These are phyloP conservation scores for Potentilla sterilis DNA, from an alignment of 306 rosid species.

Conservation along the genomic window DNA sequence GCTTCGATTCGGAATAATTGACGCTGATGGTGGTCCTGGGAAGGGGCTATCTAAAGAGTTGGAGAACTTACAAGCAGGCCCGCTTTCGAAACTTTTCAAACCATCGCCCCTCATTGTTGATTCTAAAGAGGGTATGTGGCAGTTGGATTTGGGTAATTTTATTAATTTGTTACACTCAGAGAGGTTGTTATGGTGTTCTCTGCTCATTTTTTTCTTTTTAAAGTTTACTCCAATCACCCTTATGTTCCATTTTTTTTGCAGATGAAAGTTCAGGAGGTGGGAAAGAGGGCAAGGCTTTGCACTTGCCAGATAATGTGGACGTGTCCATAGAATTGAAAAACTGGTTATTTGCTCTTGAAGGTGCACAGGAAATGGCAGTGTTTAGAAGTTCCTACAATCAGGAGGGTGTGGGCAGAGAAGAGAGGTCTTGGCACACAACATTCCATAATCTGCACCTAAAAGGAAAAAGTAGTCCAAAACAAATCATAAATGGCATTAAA, in stretches of 20 bases:
- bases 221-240: neutral
- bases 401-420: conserved; percentile 65
- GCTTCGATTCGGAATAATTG: conserved; percentile 90
- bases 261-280: conserved; percentile 47
- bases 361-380: conserved; percentile 71
- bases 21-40: conserved; percentile 93
- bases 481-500: conserved; percentile 42
- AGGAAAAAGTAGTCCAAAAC: conserved; percentile 63
- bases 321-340: conserved; percentile 72
- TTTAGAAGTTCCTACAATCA: conserved; percentile 61
- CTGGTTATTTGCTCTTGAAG: conserved; percentile 97
- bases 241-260: conserved; percentile 23
- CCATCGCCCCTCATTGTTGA: conserved; percentile 46
- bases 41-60: conserved; percentile 63
- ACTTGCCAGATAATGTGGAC: conserved; percentile 77
- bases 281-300: conserved; percentile 47
- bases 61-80: conserved; percentile 79
- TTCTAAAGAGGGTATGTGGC: conserved; percentile 55
- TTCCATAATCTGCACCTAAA: conserved; percentile 60
- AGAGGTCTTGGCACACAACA: conserved; percentile 85
- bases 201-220: neutral
- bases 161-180: conserved; percentile 12
- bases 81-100: conserved; percentile 76
- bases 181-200: conserved; percentile 9
- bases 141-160: conserved; percentile 21